Percentiles rank a stretch among this genome's conserved stretches.
These are phyloP conservation scores for Podaxis pistillaris DNA, from an alignment of 768 basidiomycete species.

Conservation along the genomic window DNA sequence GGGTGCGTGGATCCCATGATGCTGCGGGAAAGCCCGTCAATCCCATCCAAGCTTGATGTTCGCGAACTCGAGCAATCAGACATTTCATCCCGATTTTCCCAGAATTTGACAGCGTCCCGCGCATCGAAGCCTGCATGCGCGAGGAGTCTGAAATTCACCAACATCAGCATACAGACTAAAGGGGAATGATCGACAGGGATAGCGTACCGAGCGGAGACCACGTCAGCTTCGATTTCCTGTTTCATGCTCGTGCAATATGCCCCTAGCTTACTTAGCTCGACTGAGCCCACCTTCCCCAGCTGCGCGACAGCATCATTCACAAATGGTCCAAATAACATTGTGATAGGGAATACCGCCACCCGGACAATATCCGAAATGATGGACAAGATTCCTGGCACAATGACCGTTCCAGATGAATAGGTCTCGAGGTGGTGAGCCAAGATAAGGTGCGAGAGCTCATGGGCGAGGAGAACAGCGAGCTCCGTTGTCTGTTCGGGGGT, in stretches of 20 bases:
- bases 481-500: constrained; percentile 83
- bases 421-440: constrained; percentile 92
- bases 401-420: constrained; percentile 79
- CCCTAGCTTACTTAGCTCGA: constrained; percentile 68
- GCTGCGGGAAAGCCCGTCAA: constrained; percentile 13
- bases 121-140: constrained; percentile 93
- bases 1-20: constrained; percentile 68
- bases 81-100: constrained; percentile 58
- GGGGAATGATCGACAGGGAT: not conserved
- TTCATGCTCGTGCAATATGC: constrained; percentile 76
- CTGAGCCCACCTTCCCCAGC: constrained; percentile 72
- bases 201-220: constrained; percentile 76
- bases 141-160: constrained; percentile 58
- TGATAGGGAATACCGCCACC: constrained; percentile 82
- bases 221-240: constrained; percentile 92
- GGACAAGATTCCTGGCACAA: constrained; percentile 77
- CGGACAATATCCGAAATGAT: constrained; percentile 75
- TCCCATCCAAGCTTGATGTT: constrained; percentile 16
- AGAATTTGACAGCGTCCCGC: constrained; percentile 75
- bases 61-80: constrained; percentile 39
- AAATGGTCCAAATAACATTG: constrained; percentile 92
- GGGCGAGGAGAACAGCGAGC: constrained; percentile 87
- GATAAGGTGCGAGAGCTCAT: constrained; percentile 91
- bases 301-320: constrained; percentile 91
- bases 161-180: constrained; percentile 4